These are phyloP conservation scores for Jatropha multifida DNA, from an alignment of 441 rosid genomes.

Conservation along the genomic window DNA sequence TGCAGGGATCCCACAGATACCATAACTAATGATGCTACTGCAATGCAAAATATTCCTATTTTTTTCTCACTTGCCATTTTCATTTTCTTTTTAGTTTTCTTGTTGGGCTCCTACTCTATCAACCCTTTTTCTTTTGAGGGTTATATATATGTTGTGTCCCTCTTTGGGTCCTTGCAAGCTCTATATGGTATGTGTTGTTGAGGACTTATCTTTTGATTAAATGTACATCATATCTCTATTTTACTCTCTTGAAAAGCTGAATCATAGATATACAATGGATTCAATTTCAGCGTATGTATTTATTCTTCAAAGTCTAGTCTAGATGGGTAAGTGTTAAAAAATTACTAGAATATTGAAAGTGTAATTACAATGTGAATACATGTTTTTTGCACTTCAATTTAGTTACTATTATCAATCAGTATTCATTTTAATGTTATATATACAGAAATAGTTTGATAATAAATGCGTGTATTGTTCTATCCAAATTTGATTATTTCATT, in stretches of 20 bases:
- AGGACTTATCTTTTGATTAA: conserved; percentile 11
- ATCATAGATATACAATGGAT: background rate
- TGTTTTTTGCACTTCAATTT: no score
- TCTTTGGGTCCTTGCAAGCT: background rate
- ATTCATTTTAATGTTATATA: no score
- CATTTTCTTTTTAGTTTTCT: no score
- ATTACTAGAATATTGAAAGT: no score
- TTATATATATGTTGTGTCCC: background rate
- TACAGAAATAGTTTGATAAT: no score
- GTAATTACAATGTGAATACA: no score
- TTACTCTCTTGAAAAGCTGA: conserved; percentile 10
- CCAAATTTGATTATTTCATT: no score
- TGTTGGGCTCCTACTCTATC: no score
- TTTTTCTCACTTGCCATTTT: conserved; percentile 15
- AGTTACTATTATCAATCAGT: no score
- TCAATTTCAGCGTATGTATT: background rate
- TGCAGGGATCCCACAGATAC: conserved; percentile 23
- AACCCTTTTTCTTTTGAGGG: background rate
- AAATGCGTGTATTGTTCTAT: no score
- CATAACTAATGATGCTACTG: conserved; percentile 18
- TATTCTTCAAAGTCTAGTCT: no score
- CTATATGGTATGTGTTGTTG: background rate
- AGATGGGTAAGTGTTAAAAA: no score
- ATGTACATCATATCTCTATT: background rate
- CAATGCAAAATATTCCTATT: conserved; percentile 18